Conservation (phyloP, 495 filamentous ascomycete genomes). For the Aspergillus biplanus region DNA sequence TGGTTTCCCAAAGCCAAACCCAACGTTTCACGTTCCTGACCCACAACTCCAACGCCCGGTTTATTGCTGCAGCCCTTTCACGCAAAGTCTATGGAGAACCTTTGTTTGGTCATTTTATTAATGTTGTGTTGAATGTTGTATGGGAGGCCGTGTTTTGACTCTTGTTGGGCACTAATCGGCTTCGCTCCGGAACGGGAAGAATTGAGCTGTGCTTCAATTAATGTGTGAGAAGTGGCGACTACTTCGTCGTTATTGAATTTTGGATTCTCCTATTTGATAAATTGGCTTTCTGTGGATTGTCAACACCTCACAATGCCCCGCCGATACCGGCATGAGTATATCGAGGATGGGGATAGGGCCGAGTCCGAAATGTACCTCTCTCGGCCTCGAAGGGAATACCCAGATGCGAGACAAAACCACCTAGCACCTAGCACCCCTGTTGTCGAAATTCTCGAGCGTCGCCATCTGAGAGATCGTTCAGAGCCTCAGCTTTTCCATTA, state of each 20-base stretch:
- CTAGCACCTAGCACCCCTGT: slow-evolving; percentile 32
- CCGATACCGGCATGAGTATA: slow-evolving; percentile 36
- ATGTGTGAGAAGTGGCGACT: neutral
- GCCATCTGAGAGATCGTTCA: slow-evolving; percentile 33
- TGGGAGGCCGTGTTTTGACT: neutral
- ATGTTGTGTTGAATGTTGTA: neutral
- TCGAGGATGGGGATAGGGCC: slow-evolving; percentile 33
- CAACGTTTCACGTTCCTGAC: slow-evolving; percentile 5
- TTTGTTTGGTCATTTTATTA: neutral
- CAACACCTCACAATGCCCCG: slow-evolving; percentile 38
- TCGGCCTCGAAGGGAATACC: slow-evolving; percentile 27
- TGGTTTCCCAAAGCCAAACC: neutral
- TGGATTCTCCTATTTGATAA: neutral
- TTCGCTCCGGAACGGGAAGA: neutral
- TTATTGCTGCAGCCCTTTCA: neutral
- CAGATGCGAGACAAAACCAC: slow-evolving; percentile 31
- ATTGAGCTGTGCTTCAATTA: slow-evolving; percentile 2
- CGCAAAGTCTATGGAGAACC: no score
- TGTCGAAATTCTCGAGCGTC: slow-evolving; percentile 38
- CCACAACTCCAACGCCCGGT: neutral
- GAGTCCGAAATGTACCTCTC: slow-evolving; percentile 28
- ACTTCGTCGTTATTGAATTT: neutral
- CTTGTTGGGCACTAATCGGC: neutral
- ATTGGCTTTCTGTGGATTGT: neutral
- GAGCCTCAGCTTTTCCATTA: slow-evolving; percentile 31